phyloP scores from a whole-genome alignment of 108 stramenopile genomes.

The Stephanodiscus minutulus region DNA sequence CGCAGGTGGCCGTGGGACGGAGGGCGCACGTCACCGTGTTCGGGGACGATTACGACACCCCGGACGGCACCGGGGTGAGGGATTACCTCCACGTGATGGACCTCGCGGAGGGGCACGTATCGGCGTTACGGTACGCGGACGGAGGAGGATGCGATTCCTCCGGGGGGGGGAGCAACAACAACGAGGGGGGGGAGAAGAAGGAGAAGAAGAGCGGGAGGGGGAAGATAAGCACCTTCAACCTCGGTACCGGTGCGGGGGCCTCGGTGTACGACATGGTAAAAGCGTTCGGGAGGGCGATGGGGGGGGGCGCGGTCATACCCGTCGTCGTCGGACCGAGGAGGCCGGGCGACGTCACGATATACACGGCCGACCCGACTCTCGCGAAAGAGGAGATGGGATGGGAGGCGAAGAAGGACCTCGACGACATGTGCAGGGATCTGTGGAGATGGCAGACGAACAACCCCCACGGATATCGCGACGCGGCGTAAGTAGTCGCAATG shows the following conservation, averaged over 20 bases:
- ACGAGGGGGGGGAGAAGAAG: no score
- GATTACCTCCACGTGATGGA: constrained; percentile 99
- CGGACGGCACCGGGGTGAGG: constrained; percentile 97
- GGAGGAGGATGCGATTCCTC: constrained; percentile 12
- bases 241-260: constrained; percentile 95
- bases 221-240: constrained; percentile 86
- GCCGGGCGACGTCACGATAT: constrained; percentile 94
- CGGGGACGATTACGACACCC: constrained; percentile 94
- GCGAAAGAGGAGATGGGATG: constrained; percentile 95
- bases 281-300: constrained; percentile 93
- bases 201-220: constrained; percentile 29
- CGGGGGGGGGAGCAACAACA: background rate
- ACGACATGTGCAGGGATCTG: constrained; percentile 95
- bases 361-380: constrained; percentile 92
- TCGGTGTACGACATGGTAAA: constrained; percentile 95
- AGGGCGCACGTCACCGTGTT: constrained; percentile 94
- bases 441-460: constrained; percentile 98
- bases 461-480: constrained; percentile 86
- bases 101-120: constrained; percentile 93
- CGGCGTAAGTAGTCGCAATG: background rate
- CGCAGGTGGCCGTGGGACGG: constrained; percentile 97
- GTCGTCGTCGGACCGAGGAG: constrained; percentile 89
- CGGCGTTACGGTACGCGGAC: constrained; percentile 83
- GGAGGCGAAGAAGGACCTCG: constrained; percentile 86
- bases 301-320: constrained; percentile 87